Base-by-base conservation (phyloP, 805 yeast species). In the Pichia paraexigua region DNA sequence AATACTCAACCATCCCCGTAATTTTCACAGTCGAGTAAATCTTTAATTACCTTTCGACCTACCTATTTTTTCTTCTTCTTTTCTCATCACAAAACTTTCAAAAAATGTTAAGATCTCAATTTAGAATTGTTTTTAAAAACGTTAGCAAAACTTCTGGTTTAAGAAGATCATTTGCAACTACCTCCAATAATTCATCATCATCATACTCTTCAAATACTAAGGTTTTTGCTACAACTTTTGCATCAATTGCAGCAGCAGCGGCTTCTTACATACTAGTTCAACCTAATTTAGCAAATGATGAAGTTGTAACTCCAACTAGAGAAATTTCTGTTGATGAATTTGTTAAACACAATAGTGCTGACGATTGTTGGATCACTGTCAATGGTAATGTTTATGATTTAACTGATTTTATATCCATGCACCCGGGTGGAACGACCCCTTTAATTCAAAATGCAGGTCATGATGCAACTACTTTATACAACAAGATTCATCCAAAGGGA, bases 401-500 rank as follows among this genome's bases (percentile, higher is more conserved):
- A 53, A 81, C 92, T 0, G 79, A 78, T 25, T 75, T 74, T 53
- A 51, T 73, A 5, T 48, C 60, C 1, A 55, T 60, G 25, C 79
- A 75, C 59, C 83, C 83, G 1, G 83, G 83, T 28, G 83, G 83
- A 18, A 63, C 60, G 40, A 59, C 63, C 17, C 70, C 75, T 18
- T 71, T 78, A 40, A 60, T 76, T 52, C 69, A 67, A 45, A 68
- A 67, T 55, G 81, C 80, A 3, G 83, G 82, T 30, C 69, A 67
- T 49, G 79, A 78, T 59, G 82, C 78, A 9, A 69, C 78, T 10
- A 83, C 83, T 58, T 81, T 87, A 17, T 92, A 89, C 63, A 87
- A 85, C 53, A 96, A 96, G 21, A 77, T 92, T 55, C 98, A 92
- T 66, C 94, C 98, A 0, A 79, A 84, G 21, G 96, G 90, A 61